Percentiles rank a stretch among this genome's conserved stretches.
Conservation (phyloP, 768 basidiomycete genomes). For the Phylloporus scabripes region DNA sequence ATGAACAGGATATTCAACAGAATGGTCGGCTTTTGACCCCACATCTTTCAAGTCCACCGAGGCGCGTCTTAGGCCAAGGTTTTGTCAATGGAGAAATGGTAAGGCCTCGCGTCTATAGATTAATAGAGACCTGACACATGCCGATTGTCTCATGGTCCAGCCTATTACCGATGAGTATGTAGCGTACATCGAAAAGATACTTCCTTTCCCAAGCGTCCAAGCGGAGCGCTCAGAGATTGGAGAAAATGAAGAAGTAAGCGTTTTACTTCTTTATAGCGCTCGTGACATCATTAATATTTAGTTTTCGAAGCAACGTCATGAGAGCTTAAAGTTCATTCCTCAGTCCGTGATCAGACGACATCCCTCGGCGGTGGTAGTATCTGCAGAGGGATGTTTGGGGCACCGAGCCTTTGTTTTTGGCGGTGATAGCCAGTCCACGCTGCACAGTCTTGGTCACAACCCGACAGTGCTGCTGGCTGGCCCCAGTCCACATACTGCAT, state of each 20-base stretch:
- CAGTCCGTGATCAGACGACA: conserved; percentile 24
- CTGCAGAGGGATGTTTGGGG: not conserved
- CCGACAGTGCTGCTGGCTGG: conserved; percentile 1
- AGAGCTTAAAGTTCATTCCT: conserved; percentile 22
- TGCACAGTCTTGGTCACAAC: not conserved
- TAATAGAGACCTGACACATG: not conserved
- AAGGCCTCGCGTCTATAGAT: not conserved
- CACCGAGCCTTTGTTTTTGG: not conserved
- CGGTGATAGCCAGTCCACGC: not conserved
- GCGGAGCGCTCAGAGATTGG: not conserved
- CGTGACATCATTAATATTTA: not conserved
- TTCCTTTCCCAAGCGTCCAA: not conserved
- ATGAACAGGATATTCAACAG: not conserved
- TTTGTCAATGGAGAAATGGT: conserved; percentile 1
- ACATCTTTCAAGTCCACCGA: not conserved
- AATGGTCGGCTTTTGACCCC: not conserved
- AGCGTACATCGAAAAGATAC: not conserved
- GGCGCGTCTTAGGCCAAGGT: not conserved
- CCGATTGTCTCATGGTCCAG: conserved; percentile 4
- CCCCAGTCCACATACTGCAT: conserved; percentile 2
- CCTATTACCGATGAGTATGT: not conserved
- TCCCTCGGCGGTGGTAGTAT: conserved; percentile 8
- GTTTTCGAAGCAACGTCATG: conserved; percentile 12
- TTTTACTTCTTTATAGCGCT: not conserved
- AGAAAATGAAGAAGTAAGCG: conserved; percentile 9